These are phyloP conservation scores for Blastomyces emzantsi DNA, from an alignment of 2,329 filamentous ascomycete genomes.

Conservation along the genomic window DNA sequence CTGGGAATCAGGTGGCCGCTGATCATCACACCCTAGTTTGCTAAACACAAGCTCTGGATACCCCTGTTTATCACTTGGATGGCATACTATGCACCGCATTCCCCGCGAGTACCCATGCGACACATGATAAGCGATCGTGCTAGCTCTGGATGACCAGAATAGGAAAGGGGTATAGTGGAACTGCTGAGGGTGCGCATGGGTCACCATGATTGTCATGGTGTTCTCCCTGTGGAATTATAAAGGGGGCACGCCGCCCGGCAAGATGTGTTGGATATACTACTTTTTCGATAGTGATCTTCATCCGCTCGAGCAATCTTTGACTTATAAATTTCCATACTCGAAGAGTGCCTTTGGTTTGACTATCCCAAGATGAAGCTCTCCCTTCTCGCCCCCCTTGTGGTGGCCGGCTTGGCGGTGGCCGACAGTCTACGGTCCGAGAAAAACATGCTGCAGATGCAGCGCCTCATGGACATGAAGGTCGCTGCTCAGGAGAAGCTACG, in stretches of 20 bases:
- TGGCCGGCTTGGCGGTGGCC: constrained; percentile 12
- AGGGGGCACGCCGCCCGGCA: not conserved
- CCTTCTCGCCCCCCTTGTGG: constrained; percentile 12
- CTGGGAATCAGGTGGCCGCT: not conserved
- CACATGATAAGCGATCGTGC: not conserved
- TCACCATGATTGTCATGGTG: not conserved
- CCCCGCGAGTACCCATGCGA: not conserved
- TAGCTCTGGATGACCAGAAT: too few species aligned
- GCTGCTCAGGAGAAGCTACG: constrained; percentile 11
- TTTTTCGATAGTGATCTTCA: not conserved
- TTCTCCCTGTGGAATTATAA: not conserved
- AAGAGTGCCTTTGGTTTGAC: not conserved
- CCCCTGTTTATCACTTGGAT: not conserved
- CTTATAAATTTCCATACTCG: not conserved
- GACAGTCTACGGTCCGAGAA: constrained; percentile 3
- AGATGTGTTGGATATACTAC: not conserved
- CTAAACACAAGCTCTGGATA: not conserved
- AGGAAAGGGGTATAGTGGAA: not conserved
- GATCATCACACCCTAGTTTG: not conserved
- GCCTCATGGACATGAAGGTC: constrained; percentile 18
- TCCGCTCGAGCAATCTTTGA: not conserved
- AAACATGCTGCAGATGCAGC: constrained; percentile 14
- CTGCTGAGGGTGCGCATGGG: not conserved
- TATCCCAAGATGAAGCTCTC: constrained; percentile 14
- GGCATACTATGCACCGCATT: not conserved